Conservation (phyloP, 306 rosid species). For the Trifolium fragiferum region DNA sequence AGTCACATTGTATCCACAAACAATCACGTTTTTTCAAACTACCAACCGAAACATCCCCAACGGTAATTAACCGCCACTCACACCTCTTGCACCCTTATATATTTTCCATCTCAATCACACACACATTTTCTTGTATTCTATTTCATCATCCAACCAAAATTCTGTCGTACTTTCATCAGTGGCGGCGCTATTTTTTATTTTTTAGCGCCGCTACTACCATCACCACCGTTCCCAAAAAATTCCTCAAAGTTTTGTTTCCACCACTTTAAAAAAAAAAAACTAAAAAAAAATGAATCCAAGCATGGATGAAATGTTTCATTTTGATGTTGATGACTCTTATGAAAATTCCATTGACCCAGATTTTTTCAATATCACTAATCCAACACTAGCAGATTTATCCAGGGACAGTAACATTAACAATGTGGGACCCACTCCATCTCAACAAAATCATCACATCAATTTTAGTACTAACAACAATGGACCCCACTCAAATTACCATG, state of each 20-base stretch:
- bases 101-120: background rate
- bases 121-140: background rate
- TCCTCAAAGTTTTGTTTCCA: background rate
- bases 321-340: conserved; percentile 36
- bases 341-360: conserved; percentile 34
- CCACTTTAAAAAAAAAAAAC: background rate
- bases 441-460: background rate
- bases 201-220: conserved; percentile 47
- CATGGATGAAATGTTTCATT: conserved; percentile 51
- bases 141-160: background rate
- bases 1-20: background rate
- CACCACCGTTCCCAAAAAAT: background rate
- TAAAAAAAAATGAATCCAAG: background rate
- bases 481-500: background rate
- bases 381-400: conserved; percentile 36
- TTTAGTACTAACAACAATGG: background rate
- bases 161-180: conserved; percentile 11
- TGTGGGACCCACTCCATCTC: background rate
- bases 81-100: conserved; percentile 40
- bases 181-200: conserved; percentile 41
- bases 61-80: conserved; percentile 55
- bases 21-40: background rate
- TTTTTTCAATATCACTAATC: conserved; percentile 31
- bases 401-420: background rate
- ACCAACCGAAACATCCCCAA: conserved; percentile 30